Conservation (phyloP, 1,284 basidiomycete species). For the Ganoderma lucidum region DNA sequence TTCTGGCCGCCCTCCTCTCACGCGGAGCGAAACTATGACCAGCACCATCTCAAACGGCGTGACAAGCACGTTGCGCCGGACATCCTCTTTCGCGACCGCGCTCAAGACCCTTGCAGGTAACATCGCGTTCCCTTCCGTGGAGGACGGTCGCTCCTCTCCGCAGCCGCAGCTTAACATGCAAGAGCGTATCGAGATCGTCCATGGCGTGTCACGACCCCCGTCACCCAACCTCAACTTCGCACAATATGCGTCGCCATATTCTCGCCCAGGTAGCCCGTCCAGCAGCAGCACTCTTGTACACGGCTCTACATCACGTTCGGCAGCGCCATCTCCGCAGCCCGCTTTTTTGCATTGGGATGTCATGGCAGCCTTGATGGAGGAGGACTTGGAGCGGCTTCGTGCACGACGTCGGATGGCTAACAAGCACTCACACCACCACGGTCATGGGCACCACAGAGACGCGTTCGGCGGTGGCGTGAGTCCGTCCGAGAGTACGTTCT, state of each 20-base stretch:
- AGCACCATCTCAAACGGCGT: slow-evolving; percentile 66
- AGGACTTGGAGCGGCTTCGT: slow-evolving; percentile 88
- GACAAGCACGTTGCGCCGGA: slow-evolving; percentile 76
- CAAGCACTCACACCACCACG: slow-evolving; percentile 43
- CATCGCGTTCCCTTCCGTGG: slow-evolving; percentile 69
- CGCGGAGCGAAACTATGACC: slow-evolving; percentile 69
- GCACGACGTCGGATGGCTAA: slow-evolving; percentile 63
- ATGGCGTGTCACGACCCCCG: slow-evolving; percentile 70
- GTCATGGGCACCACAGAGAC: slow-evolving; percentile 29
- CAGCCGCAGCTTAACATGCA: slow-evolving; percentile 38
- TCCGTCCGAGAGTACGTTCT: slow-evolving; percentile 78
- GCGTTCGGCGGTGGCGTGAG: slow-evolving; percentile 56
- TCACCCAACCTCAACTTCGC: slow-evolving; percentile 81
- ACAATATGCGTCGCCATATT: slow-evolving; percentile 80
- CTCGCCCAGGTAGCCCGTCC: slow-evolving; percentile 54
- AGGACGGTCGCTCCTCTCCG: slow-evolving; percentile 57
- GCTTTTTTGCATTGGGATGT: slow-evolving; percentile 74
- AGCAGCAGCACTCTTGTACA: slow-evolving; percentile 37
- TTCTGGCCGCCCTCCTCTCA: slow-evolving; percentile 53
- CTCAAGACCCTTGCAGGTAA: slow-evolving; percentile 80
- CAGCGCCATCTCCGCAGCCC: slow-evolving; percentile 41
- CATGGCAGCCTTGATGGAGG: slow-evolving; percentile 88
- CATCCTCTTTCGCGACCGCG: slow-evolving; percentile 85
- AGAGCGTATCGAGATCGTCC: slow-evolving; percentile 40
- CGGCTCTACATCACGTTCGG: slow-evolving; percentile 5